Evolutionary conservation across 2,329 filamentous ascomycete genomes (phyloP).

Genomic region (Sporothrix humicola): DNA sequence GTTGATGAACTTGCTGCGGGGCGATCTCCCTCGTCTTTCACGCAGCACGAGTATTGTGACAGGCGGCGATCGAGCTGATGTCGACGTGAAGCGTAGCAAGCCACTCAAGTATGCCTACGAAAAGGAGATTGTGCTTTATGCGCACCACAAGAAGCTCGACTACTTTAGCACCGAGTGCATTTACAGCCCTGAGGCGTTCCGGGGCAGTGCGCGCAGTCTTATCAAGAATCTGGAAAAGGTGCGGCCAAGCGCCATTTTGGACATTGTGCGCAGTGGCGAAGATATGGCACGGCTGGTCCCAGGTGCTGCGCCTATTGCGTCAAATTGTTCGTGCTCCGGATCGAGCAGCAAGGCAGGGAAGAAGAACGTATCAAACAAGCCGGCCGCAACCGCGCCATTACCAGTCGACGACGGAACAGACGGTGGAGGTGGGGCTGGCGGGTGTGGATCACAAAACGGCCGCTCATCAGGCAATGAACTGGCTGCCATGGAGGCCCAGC

Average conservation of each 20-base stretch:
- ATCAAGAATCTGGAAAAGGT: constrained; percentile 97
- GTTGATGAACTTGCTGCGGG: constrained; percentile 93
- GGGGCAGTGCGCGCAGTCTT: constrained; percentile 85
- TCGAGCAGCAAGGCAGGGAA: background rate
- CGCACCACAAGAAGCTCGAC: constrained; percentile 93
- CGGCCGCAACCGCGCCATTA: background rate
- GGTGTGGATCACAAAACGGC: constrained; percentile 76
- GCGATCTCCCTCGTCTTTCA: constrained; percentile 84
- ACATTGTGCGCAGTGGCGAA: constrained; percentile 92
- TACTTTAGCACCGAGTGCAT: constrained; percentile 99
- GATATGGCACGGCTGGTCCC: constrained; percentile 93
- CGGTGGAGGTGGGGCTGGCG: constrained; percentile 52
- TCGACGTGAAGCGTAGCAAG: constrained; percentile 94
- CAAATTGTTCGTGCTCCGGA: constrained; percentile 32
- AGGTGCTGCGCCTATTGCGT: constrained; percentile 50
- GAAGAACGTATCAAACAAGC: background rate
- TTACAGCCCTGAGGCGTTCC: constrained; percentile 95
- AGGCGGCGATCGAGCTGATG: constrained; percentile 76
- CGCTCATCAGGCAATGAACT: constrained; percentile 75
- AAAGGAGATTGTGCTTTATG: constrained; percentile 98
- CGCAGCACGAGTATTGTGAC: constrained; percentile 91
- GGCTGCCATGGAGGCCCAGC: constrained; percentile 76
- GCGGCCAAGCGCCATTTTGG: constrained; percentile 89
- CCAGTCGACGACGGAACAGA: constrained; percentile 14
- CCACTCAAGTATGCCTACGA: constrained; percentile 98